phyloP scores from a whole-genome alignment of 2,329 filamentous ascomycete genomes.

The Phaeomoniella chlamydospora region DNA sequence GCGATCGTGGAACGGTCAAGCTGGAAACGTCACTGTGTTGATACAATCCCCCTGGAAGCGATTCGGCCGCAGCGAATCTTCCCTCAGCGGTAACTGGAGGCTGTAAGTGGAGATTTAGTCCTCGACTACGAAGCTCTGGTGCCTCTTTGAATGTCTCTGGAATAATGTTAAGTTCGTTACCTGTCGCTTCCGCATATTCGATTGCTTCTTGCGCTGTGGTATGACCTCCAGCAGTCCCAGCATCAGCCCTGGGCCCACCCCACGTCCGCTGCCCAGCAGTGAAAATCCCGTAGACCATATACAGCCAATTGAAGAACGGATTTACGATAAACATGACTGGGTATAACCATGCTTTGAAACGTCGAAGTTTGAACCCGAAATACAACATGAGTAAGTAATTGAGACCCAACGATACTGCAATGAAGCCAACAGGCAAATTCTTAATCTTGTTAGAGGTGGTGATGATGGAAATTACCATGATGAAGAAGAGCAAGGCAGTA shows the following conservation, averaged over 20 bases:
- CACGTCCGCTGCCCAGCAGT: conserved; percentile 89
- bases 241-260: conserved; percentile 86
- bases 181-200: conserved; percentile 60
- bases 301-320: conserved; percentile 95
- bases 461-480: conserved; percentile 74
- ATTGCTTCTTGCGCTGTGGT: conserved; percentile 74
- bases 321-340: conserved; percentile 92
- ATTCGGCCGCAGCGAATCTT: conserved; percentile 59
- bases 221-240: conserved; percentile 59
- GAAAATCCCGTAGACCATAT: conserved; percentile 95
- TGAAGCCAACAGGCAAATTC: conserved; percentile 82
- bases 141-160: conserved; percentile 63
- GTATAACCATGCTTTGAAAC: conserved; percentile 91
- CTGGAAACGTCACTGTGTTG: conserved; percentile 55
- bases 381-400: conserved; percentile 96
- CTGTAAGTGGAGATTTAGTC: conserved; percentile 36
- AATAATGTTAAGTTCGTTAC: conserved; percentile 81
- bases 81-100: conserved; percentile 65
- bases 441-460: conserved; percentile 67
- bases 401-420: conserved; percentile 77
- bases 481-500: conserved; percentile 84
- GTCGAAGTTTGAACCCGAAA: conserved; percentile 71
- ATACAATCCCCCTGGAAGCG: conserved; percentile 55
- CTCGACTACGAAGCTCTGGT: conserved; percentile 11
- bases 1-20: conserved; percentile 37